A percentile compares a stretch with the other conserved stretches of the same genome.
phyloP scores from a whole-genome alignment of 768 basidiomycete genomes.

The Boletus coccyginus region DNA sequence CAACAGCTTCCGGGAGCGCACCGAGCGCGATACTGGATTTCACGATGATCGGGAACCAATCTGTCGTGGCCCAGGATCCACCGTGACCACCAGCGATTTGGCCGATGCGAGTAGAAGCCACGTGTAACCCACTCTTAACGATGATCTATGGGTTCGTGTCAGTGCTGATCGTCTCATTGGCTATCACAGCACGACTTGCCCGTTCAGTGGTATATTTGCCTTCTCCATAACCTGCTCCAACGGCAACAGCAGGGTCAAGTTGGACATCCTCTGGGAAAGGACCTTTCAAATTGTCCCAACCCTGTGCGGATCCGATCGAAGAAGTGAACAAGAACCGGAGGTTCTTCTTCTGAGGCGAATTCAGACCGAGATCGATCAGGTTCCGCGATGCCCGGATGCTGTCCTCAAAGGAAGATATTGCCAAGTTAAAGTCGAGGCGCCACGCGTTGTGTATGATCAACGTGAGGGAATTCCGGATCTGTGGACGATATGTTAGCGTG shows the following conservation, averaged over 20 bases:
- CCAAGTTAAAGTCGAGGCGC: slow-evolving; percentile 43
- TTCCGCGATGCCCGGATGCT: slow-evolving; percentile 40
- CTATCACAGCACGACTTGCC: slow-evolving; percentile 15
- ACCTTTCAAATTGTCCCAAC: slow-evolving; percentile 28
- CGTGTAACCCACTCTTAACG: slow-evolving; percentile 35
- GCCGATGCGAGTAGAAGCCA: slow-evolving; percentile 42
- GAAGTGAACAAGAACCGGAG: slow-evolving; percentile 41
- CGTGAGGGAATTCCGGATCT: slow-evolving; percentile 35
- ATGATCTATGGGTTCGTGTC: slow-evolving; percentile 30
- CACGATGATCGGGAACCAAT: slow-evolving; percentile 48
- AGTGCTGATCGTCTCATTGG: not conserved
- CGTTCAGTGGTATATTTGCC: slow-evolving; percentile 44
- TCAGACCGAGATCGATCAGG: slow-evolving; percentile 31
- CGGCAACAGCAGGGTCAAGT: slow-evolving; percentile 31
- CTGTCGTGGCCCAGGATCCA: slow-evolving; percentile 43
- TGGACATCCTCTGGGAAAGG: slow-evolving; percentile 37
- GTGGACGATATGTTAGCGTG: not conserved
- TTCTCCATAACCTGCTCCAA: slow-evolving; percentile 45
- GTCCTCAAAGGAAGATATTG: slow-evolving; percentile 42
- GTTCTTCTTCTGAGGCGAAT: slow-evolving; percentile 23
- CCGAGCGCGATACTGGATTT: slow-evolving; percentile 32
- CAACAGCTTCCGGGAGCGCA: slow-evolving; percentile 27
- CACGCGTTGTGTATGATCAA: slow-evolving; percentile 44
- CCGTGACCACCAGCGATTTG: slow-evolving; percentile 42
- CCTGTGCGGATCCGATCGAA: slow-evolving; percentile 35